These are phyloP conservation scores for Leptographium flavum DNA, from an alignment of 2,329 filamentous ascomycete genomes.

Conservation along the genomic window DNA sequence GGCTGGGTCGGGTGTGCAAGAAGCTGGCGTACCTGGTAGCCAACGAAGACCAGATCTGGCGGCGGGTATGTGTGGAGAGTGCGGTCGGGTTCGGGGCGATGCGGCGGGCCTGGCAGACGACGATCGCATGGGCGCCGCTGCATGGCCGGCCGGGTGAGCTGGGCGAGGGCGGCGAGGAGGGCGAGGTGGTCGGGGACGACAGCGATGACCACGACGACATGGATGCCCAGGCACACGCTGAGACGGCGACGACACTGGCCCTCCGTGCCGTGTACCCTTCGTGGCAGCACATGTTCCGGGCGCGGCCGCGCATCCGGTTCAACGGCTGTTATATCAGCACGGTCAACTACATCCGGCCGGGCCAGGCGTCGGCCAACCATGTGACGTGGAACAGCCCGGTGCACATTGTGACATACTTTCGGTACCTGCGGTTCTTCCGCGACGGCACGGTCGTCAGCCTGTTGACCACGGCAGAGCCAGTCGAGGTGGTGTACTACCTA, in stretches of 20 bases:
- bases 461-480: slow-evolving; percentile 65
- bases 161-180: not conserved
- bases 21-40: slow-evolving; percentile 71
- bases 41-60: slow-evolving; percentile 80
- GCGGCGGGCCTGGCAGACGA: slow-evolving; percentile 63
- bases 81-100: slow-evolving; percentile 72
- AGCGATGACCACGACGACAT: slow-evolving; percentile 4
- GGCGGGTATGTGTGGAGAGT: slow-evolving; percentile 50
- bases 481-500: slow-evolving; percentile 77
- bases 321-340: slow-evolving; percentile 95
- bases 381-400: slow-evolving; percentile 70
- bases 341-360: slow-evolving; percentile 83
- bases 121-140: slow-evolving; percentile 40
- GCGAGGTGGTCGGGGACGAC: not conserved
- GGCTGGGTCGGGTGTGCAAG: slow-evolving; percentile 71
- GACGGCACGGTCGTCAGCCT: slow-evolving; percentile 75
- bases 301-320: slow-evolving; percentile 76
- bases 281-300: slow-evolving; percentile 61
- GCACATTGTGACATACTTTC: slow-evolving; percentile 95
- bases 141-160: slow-evolving; percentile 11
- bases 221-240: too few relatives aligned
- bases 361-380: slow-evolving; percentile 55
- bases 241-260: slow-evolving; percentile 21
- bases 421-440: slow-evolving; percentile 88
- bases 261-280: slow-evolving; percentile 29